Conservation (phyloP, 345 rosid genomes). For the Stellera chamaejasme region DNA sequence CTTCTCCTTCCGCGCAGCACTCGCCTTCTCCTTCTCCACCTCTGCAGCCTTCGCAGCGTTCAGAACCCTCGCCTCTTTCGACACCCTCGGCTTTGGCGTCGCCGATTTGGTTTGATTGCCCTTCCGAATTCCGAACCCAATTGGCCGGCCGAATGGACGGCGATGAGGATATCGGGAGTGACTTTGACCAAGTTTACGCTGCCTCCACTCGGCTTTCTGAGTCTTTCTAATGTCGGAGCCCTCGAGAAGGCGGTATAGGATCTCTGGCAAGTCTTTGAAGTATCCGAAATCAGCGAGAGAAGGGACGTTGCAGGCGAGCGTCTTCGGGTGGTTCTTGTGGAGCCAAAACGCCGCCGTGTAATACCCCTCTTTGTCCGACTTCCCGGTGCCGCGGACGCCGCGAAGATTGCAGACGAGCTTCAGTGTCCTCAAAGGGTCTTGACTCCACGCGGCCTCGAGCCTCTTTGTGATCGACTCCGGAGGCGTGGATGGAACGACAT, state of each 20-base stretch:
- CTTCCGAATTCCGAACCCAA: too few relatives aligned
- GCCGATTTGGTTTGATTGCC: too few relatives aligned
- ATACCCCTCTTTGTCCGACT: slow-evolving; percentile 63
- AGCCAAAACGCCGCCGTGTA: slow-evolving; percentile 49
- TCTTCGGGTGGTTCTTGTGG: slow-evolving; percentile 41
- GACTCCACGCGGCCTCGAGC: slow-evolving; percentile 36
- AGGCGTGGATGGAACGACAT: slow-evolving; percentile 44
- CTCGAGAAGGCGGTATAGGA: slow-evolving; percentile 47
- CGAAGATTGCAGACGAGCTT: slow-evolving; percentile 56
- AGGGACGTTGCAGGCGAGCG: slow-evolving; percentile 43
- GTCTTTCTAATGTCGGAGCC: slow-evolving; percentile 30
- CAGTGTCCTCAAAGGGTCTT: slow-evolving; percentile 41
- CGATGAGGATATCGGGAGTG: too few relatives aligned
- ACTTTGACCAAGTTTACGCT: slow-evolving; percentile 2
- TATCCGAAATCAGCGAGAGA: slow-evolving; percentile 41
- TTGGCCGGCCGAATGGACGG: too few relatives aligned
- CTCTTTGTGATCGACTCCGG: slow-evolving; percentile 16
- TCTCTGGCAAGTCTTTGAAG: slow-evolving; percentile 59
- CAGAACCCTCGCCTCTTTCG: too few relatives aligned
- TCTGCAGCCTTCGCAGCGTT: too few relatives aligned
- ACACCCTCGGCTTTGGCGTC: too few relatives aligned
- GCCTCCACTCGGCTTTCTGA: slow-evolving; percentile 26
- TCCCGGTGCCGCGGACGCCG: slow-evolving; percentile 65
- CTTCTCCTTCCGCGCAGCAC: too few relatives aligned
- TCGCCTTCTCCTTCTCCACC: too few relatives aligned